Base-by-base conservation (phyloP, 331 rosid species). In the Rhamnella rubrinervis region DNA sequence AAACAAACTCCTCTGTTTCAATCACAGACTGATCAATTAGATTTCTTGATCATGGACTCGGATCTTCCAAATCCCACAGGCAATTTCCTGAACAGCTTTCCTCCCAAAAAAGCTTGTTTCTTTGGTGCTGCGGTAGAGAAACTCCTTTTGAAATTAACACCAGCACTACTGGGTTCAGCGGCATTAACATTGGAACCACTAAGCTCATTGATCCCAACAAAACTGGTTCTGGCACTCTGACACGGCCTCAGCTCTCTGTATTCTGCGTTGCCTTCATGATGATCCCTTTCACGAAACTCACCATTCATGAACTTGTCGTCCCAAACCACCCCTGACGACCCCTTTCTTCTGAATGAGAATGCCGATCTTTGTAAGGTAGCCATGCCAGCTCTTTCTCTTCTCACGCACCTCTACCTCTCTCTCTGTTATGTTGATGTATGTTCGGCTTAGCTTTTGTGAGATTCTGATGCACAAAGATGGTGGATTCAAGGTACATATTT, bases 251-350 rank as follows among this genome's bases (percentile, higher is more conserved):
- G 79, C 73, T 75, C 79, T 61, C 74, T 75, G 4, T 12, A 75
- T 8, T 68, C 56, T 2, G 38, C 57, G 55, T 23, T 72, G 65
- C 25, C 59, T 6, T 78, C 55, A 6, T 63, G 35, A 1, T 66
- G 16, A 37, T 31, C 62, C 20, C 44, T 38, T 63, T 82, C 77
- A 80, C 76, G 80, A 38, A 89, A 63, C 61, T 86, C 90, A 26
- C 68, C 96, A 19, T 80, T 65, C 13, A 85, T 1, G 38, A 75
- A 59, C 37, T 61, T 84, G 50, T 92, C 97, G 10, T 89, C 89
- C 93, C 96, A 87, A 4, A 92, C 87, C 50, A 87, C 52, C 18
- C 96, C 97, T 0, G 97, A 92, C 9, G 96, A 92, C n/a, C 95
- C 97, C 16, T 86, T 89, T 59, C 97, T 86, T 75, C 96, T 80